These are phyloP conservation scores for Lactifluus pinguis DNA, from an alignment of 768 basidiomycete species.

Conservation along the genomic window DNA sequence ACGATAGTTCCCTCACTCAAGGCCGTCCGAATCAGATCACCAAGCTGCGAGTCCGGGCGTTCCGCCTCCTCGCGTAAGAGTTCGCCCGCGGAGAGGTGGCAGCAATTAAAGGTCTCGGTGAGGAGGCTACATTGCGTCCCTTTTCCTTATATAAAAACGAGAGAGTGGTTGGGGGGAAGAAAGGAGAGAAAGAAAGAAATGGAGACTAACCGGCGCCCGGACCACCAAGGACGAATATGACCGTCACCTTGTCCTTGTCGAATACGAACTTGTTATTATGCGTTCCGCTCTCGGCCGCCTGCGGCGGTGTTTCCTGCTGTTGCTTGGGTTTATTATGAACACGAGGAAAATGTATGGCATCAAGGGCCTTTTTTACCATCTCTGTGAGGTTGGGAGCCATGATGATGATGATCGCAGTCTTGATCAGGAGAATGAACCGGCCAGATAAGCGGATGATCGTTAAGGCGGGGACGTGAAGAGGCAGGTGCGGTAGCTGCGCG, in stretches of 20 bases:
- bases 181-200: neutral
- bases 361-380: conserved; percentile 27
- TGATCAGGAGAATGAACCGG: conserved; percentile 37
- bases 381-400: conserved; percentile 35
- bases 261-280: conserved; percentile 32
- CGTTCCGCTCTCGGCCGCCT: neutral
- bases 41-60: conserved; percentile 75
- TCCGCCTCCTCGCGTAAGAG: conserved; percentile 91
- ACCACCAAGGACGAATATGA: conserved; percentile 93
- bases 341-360: conserved; percentile 26
- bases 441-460: conserved; percentile 58
- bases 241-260: conserved; percentile 63
- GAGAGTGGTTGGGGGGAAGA: neutral
- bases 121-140: conserved; percentile 89
- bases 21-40: conserved; percentile 74
- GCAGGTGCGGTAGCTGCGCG: conserved; percentile 52
- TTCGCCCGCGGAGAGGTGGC: conserved; percentile 97
- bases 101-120: conserved; percentile 78
- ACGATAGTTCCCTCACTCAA: conserved; percentile 92
- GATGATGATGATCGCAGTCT: conserved; percentile 6
- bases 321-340: no score
- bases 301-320: no score
- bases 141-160: conserved; percentile 52
- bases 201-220: conserved; percentile 77
- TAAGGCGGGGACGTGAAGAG: conserved; percentile 48